phyloP scores from a whole-genome alignment of 352 stramenopile genomes.

The Discostella stelligera region DNA sequence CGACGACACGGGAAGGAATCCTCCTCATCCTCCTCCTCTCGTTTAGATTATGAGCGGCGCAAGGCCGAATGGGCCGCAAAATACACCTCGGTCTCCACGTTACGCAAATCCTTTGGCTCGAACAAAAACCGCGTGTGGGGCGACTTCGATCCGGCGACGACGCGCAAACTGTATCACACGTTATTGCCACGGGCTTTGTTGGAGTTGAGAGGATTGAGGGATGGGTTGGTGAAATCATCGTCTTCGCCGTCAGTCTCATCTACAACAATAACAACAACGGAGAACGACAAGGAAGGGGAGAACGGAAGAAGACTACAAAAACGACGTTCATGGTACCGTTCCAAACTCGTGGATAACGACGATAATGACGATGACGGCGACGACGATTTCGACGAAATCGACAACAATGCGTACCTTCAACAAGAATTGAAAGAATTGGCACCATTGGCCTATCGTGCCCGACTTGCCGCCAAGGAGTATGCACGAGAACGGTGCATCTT shows the following conservation, averaged over 20 bases:
- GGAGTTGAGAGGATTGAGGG: conserved; percentile 44
- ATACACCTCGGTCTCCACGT: conserved; percentile 73
- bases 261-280: background rate
- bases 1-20: background rate
- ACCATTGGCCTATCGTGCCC: conserved; percentile 78
- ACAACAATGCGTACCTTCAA: conserved; percentile 19
- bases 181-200: conserved; percentile 82
- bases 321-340: background rate
- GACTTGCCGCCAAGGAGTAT: conserved; percentile 85
- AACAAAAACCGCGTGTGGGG: conserved; percentile 84
- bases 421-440: conserved; percentile 44
- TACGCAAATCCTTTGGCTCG: conserved; percentile 80
- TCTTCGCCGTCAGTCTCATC: background rate
- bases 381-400: conserved; percentile 15
- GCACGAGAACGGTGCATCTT: conserved; percentile 81
- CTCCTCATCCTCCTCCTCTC: background rate
- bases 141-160: conserved; percentile 79
- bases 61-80: conserved; percentile 66
- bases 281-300: background rate
- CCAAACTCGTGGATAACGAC: background rate
- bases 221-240: conserved; percentile 30
- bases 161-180: conserved; percentile 83
- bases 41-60: conserved; percentile 45
- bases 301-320: background rate
- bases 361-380: conserved; percentile 14